Base-by-base conservation (phyloP, 257 asterid species). In the Buddleja alternifolia region DNA sequence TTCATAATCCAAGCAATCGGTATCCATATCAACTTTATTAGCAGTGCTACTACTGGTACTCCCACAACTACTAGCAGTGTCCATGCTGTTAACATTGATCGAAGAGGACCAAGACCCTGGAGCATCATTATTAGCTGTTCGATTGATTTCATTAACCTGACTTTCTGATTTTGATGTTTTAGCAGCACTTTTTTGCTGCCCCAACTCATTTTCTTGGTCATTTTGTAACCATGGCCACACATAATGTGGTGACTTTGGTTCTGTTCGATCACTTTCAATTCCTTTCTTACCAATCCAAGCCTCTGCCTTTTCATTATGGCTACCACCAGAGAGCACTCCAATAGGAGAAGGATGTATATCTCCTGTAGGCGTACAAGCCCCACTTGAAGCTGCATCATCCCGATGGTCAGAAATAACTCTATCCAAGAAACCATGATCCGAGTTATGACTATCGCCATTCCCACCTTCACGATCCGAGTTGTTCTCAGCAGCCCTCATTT, bases 301-400 rank as follows among this genome's bases (percentile, higher is more conserved):
- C 82, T 87, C 97, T 60, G 99, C 97, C 71, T 83, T 83, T 67
- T 86, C 81, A 12, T 77, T 85, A 57, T 66, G 77, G 65, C 40
- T 52, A 67, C 40, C 74, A 66, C 78, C 75, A 61, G 93, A 81
- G 70, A 84, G 81, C 60, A 81, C 86, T 54, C 95, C 97, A 77
- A 86, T 81, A 24, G 93, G 86, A 52, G 95, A 84, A 75, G 80
- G 85, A 56, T 67, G 86, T 32, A 74, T 54, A 60, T 94, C 96
- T 66, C 90, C 97, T 75, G 87, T 78, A 25, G 99, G 97, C 7
- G 95, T 91, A 74, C 96, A 89, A 55, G 93, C 88, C 64, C 88
- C 95, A 85, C 97, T 87, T 8, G 96, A 91, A 67, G 88, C 86
- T 25, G 86, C 96, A 87, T 91, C 95, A 20, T 94, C 98, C 78